Base-by-base conservation (phyloP, 257 asterid genomes). In the Solanum appendiculatum region DNA sequence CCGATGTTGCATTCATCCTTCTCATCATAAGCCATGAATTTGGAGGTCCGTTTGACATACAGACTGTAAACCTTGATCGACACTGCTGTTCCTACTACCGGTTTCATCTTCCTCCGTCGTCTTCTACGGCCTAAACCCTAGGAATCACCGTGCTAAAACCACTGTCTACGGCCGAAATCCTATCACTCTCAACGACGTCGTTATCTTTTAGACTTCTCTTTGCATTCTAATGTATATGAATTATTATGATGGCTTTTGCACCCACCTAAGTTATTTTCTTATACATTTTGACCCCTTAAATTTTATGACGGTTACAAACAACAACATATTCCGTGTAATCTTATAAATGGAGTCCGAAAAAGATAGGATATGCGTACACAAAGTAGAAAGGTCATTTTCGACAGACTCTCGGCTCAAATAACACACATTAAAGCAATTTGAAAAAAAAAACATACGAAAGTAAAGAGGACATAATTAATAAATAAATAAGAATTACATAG, bases 21-120 rank as follows among this genome's bases (percentile, higher is more conserved):
- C 37, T 96, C 93, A 85, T 96, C 95, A 88, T 95, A 97, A 1
- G 98, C 98, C 98, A 95, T 95, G 93, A 96, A 96, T 82, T 95
- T 95, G 87, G 98, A 94, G 86, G 98, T 96, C 36, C 99, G 97
- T 89, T 92, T 95, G 27, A 95, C 95, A 86, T 94, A 96, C 75
- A 98, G 94, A 81, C 93, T 94, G 94, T 93, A 96, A 88, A 93
- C 88, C 88, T 92, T 96, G 92, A 95, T 93, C 12, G 97, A 93
- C 23, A 94, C 93, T 87, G 94, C 96, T 92, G 85, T 89, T 25
- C 98, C 98, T 86, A 95, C 95, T 83, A 95, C 93, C 85, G 95
- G 93, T 93, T 95, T 96, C 99, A 95, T 96, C 56, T 40, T 88
- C 29, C n/a, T 40, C 33, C 58, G 9, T 48, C 74, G 58, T 37